phyloP scores from a whole-genome alignment of 1,139 yeast genomes.

The Candida mesenterica region DNA sequence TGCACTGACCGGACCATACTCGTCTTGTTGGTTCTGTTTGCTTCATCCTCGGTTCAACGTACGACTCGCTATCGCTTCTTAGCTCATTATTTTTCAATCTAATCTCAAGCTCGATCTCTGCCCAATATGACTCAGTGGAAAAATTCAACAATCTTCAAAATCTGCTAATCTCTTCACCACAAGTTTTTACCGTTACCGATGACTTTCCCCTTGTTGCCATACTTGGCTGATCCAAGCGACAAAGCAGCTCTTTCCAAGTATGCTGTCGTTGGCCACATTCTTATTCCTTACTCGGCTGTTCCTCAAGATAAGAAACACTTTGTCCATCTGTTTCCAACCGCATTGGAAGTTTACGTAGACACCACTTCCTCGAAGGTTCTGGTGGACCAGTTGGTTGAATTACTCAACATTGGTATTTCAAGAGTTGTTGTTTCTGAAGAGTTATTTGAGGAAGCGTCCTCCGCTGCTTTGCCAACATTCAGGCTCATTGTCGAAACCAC shows the following conservation, averaged over 20 bases:
- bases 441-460: constrained; percentile 33
- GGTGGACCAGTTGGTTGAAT: constrained; percentile 46
- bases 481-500: constrained; percentile 45
- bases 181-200: not conserved
- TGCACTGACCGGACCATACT: no score
- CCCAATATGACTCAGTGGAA: no score
- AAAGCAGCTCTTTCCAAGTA: constrained; percentile 24
- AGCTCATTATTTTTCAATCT: no score
- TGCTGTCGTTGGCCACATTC: constrained; percentile 39
- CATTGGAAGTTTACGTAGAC: constrained; percentile 36
- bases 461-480: constrained; percentile 59
- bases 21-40: no score
- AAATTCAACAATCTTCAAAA: not conserved
- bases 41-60: no score
- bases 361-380: constrained; percentile 19
- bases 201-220: constrained; percentile 45
- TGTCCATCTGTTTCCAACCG: constrained; percentile 32
- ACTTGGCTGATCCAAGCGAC: constrained; percentile 19
- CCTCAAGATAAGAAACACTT: constrained; percentile 34
- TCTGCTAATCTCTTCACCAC: not conserved
- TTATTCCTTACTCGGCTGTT: constrained; percentile 31
- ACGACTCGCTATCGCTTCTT: no score
- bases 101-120: no score
- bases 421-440: constrained; percentile 46
- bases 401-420: constrained; percentile 68